Conservation (phyloP, 768 basidiomycete genomes). For the Tubosaeta sp. region DNA sequence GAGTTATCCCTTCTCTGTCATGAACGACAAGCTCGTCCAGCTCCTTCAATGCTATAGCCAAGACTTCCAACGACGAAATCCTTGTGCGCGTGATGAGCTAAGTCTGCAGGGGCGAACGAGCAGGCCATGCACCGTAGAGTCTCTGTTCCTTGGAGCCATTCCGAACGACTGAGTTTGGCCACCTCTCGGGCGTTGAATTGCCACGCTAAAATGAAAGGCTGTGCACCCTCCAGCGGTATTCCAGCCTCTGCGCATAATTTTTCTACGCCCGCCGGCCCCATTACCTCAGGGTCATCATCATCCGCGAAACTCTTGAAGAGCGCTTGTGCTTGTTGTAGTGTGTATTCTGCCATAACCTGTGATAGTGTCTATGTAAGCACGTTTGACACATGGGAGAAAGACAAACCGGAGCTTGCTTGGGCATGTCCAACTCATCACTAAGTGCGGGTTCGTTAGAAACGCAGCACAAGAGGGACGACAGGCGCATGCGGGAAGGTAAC, state of each 20-base stretch:
- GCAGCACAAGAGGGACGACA: conserved; percentile 62
- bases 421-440: conserved; percentile 44
- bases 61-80: conserved; percentile 44
- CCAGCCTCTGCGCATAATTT: conserved; percentile 63
- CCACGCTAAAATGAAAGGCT: conserved; percentile 75
- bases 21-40: conserved; percentile 60
- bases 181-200: conserved; percentile 66
- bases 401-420: conserved; percentile 30
- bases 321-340: conserved; percentile 42
- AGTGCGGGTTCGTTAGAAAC: conserved; percentile 49
- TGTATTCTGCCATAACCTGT: conserved; percentile 38
- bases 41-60: conserved; percentile 53
- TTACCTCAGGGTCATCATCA: conserved; percentile 41
- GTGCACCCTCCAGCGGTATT: conserved; percentile 69
- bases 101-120: background rate
- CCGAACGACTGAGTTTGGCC: conserved; percentile 63
- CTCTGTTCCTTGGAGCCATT: conserved; percentile 62
- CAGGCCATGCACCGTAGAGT: conserved; percentile 38
- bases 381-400: conserved; percentile 5
- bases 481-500: conserved; percentile 48
- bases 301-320: conserved; percentile 68
- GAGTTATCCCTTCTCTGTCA: conserved; percentile 36
- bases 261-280: conserved; percentile 73
- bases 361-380: background rate
- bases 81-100: conserved; percentile 28